Percentiles rank a stretch among this genome's conserved stretches.
Conservation (phyloP, 2,329 filamentous ascomycete species). For the Leptographium wingfieldii region DNA sequence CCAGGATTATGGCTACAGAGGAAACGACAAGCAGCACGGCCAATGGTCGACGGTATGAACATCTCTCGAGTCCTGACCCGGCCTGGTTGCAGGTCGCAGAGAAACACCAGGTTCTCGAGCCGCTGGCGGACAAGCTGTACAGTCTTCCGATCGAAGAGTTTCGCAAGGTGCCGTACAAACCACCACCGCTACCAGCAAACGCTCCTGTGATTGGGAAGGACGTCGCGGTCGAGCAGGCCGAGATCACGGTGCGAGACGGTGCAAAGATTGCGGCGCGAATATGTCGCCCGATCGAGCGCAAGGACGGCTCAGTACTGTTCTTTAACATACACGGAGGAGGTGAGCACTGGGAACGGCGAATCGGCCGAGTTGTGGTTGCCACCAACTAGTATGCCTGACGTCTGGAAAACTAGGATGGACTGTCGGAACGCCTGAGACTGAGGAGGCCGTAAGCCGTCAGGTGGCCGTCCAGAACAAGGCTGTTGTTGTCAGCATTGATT, state of each 20-base stretch:
- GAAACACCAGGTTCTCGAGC: neutral
- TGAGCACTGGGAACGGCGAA: neutral
- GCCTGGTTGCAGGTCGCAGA: conserved; percentile 3
- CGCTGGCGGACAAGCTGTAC: neutral
- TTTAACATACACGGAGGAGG: conserved; percentile 7
- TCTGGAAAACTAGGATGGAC: conserved; percentile 4
- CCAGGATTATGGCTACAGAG: neutral
- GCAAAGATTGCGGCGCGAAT: neutral
- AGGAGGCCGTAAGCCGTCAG: conserved; percentile 7
- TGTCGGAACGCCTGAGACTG: conserved; percentile 9
- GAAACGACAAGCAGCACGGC: neutral
- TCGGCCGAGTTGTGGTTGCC: too few relatives aligned
- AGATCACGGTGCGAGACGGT: conserved; percentile 3
- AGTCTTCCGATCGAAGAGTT: conserved; percentile 4
- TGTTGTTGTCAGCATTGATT: conserved; percentile 12
- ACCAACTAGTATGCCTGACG: neutral
- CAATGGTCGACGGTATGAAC: neutral
- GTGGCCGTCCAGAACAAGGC: conserved; percentile 1
- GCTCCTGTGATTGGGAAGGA: neutral
- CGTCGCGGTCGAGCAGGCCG: neutral
- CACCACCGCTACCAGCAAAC: neutral
- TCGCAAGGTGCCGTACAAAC: conserved; percentile 7
- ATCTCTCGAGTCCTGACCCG: conserved; percentile 1
- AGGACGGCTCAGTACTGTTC: neutral
- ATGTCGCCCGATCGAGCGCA: neutral